Evolutionary conservation across 1,284 basidiomycete species (phyloP), one percentile per base, ranked within the genome.

Genomic region (Puccinia novopanici): DNA sequence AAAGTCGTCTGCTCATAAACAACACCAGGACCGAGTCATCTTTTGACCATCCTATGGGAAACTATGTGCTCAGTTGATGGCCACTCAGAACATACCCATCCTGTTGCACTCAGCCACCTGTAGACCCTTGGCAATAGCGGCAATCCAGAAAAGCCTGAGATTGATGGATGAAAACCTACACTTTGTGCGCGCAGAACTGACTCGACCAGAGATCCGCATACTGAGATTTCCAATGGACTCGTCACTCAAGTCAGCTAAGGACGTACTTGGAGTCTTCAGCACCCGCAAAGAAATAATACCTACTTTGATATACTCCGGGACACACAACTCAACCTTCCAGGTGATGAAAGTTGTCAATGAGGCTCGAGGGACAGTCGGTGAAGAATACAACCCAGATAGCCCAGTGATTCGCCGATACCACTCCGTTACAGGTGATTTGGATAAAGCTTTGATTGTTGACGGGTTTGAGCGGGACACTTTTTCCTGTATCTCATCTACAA

Each of bases 41-140:
- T 71, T 71, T 24, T 12, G 68, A 10, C 68, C 68, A 34, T 71
- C 68, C 6, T 71, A 71, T 34, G 68, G 68, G 24, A 19, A 54
- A 13, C 3, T 71, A n/a, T 2, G 68, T 34, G 2, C 42, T 8
- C 13, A 42, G 15, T n/a, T 65, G 22, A n/a, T 54, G 19, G 15
- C n/a, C 15, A 45, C 42, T 22, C 27, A 57, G 9, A 48, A 40
- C 3, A 24, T 24, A 17, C 42, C 68, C 15, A 9, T 71, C n/a
- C 45, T 71, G 3, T 19, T 71, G 2, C 34, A 50, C 3, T 71
- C 68, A 22, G 68, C 68, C 17, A 71, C 68, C 19, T 71, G 68
- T 24, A 2, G 68, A n/a, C 68, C 68, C 2, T 3, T 22, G 3
- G 68, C 68, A 30, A 24, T 71, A 2, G 13, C 3, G 2, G 42